These are phyloP conservation scores for Taiozyma sp. DNA, from an alignment of 1,139 yeast genomes.

Conservation along the genomic window DNA sequence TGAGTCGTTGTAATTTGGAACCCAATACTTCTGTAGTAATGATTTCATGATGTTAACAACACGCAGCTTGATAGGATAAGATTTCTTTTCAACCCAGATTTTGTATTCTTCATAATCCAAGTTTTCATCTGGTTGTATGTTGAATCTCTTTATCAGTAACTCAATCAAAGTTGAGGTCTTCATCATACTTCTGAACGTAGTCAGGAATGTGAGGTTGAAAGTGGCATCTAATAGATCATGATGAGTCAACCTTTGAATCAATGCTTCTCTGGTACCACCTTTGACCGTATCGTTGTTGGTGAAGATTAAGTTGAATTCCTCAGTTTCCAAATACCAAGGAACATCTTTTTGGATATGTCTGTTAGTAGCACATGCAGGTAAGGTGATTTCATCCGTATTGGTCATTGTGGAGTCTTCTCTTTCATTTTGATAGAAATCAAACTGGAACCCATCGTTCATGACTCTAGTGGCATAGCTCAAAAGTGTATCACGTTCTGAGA, in stretches of 20 bases:
- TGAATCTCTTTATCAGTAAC: slow-evolving; percentile 60
- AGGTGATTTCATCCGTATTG: slow-evolving; percentile 20
- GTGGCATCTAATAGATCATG: slow-evolving; percentile 66
- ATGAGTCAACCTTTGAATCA: slow-evolving; percentile 79
- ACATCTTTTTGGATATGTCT: slow-evolving; percentile 31
- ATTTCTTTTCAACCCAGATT: slow-evolving; percentile 74
- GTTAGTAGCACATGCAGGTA: slow-evolving; percentile 22
- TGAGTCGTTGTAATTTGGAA: slow-evolving; percentile 53
- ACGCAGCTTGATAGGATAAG: slow-evolving; percentile 56
- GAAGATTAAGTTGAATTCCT: slow-evolving; percentile 67
- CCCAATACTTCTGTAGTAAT: slow-evolving; percentile 77
- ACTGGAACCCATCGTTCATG: slow-evolving; percentile 68
- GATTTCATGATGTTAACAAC: slow-evolving; percentile 69
- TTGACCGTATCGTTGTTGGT: slow-evolving; percentile 72
- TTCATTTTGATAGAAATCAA: slow-evolving; percentile 56
- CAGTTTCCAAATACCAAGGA: slow-evolving; percentile 84
- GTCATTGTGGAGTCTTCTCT: slow-evolving; percentile 50
- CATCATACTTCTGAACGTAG: slow-evolving; percentile 76
- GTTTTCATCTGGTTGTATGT: slow-evolving; percentile 83
- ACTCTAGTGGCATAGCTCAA: slow-evolving; percentile 71
- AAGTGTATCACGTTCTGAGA: slow-evolving; percentile 66
- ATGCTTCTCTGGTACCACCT: slow-evolving; percentile 83
- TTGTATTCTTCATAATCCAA: slow-evolving; percentile 79
- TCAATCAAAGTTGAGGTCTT: slow-evolving; percentile 62
- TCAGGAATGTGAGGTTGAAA: slow-evolving; percentile 66